phyloP scores from a whole-genome alignment of 1,284 basidiomycete species.

The Trametes pubescens region DNA sequence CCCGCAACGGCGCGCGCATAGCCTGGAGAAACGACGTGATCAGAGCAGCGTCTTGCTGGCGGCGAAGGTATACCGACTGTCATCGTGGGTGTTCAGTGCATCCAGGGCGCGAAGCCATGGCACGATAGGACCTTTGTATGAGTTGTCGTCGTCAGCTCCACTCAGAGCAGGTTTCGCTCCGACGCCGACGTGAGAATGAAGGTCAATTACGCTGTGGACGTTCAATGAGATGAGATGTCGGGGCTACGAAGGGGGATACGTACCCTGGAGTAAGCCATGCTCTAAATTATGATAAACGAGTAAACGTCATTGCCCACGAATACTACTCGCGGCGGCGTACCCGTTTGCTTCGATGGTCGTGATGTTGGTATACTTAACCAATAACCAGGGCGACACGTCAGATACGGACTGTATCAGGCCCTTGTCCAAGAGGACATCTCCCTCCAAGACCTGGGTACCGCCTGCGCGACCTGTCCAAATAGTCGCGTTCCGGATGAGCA shows the following conservation, averaged over 20 bases:
- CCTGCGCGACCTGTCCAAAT: slow-evolving; percentile 59
- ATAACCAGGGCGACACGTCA: slow-evolving; percentile 18
- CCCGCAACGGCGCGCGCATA: slow-evolving; percentile 44
- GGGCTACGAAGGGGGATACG: slow-evolving; percentile 8
- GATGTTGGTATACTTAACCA: slow-evolving; percentile 30
- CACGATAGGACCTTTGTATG: slow-evolving; percentile 50
- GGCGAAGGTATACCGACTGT: slow-evolving; percentile 64
- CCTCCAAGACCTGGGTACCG: slow-evolving; percentile 46
- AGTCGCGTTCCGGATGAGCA: slow-evolving; percentile 64
- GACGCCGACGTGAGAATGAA: slow-evolving; percentile 72
- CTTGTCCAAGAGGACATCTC: slow-evolving; percentile 47
- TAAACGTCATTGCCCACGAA: neutral
- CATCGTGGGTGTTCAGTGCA: slow-evolving; percentile 55
- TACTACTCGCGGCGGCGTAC: neutral
- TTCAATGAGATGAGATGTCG: neutral
- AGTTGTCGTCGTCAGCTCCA: slow-evolving; percentile 52
- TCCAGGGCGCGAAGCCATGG: slow-evolving; percentile 62
- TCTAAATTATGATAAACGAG: slow-evolving; percentile 9
- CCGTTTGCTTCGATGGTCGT: slow-evolving; percentile 42
- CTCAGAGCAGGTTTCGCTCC: slow-evolving; percentile 47
- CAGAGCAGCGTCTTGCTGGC: slow-evolving; percentile 31
- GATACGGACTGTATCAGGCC: slow-evolving; percentile 48
- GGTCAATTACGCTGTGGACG: slow-evolving; percentile 56
- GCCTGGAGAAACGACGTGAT: slow-evolving; percentile 30
- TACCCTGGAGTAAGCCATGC: slow-evolving; percentile 52